These are phyloP conservation scores for Aspergillus felis DNA, from an alignment of 2,329 filamentous ascomycete genomes.

Conservation along the genomic window DNA sequence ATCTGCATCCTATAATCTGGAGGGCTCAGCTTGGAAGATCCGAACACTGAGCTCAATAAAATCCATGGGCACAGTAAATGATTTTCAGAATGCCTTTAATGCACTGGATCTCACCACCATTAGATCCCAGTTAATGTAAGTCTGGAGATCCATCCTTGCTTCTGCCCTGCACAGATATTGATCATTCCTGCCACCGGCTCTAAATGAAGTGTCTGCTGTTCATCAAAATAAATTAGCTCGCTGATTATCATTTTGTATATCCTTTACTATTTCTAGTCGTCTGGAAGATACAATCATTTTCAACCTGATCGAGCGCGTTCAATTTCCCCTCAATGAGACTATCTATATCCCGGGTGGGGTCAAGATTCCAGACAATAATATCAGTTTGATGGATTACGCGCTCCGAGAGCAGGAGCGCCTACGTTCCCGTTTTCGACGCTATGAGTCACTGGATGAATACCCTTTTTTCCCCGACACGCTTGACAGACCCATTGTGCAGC, in stretches of 20 bases:
- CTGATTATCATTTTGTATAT: not conserved
- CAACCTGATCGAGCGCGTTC: slow-evolving; percentile 94
- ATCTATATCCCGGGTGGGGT: slow-evolving; percentile 84
- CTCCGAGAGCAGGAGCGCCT: slow-evolving; percentile 83
- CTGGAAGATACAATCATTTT: slow-evolving; percentile 98
- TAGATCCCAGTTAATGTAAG: slow-evolving; percentile 87
- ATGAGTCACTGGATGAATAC: slow-evolving; percentile 94
- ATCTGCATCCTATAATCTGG: too few species aligned
- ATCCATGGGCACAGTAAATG: slow-evolving; percentile 86
- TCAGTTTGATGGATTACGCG: slow-evolving; percentile 93
- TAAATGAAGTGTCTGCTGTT: not conserved
- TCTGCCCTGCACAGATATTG: slow-evolving; percentile 1
- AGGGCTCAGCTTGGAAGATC: too few species aligned
- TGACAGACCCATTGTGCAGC: slow-evolving; percentile 76
- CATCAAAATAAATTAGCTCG: not conserved
- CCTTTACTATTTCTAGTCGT: slow-evolving; percentile 55
- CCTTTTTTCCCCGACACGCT: slow-evolving; percentile 88
- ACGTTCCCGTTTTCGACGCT: slow-evolving; percentile 89
- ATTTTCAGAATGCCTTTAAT: slow-evolving; percentile 77
- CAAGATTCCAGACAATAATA: slow-evolving; percentile 64
- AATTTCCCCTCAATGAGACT: slow-evolving; percentile 86
- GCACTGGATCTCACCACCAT: slow-evolving; percentile 91
- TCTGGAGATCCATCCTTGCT: slow-evolving; percentile 8
- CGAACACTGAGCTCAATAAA: not conserved
- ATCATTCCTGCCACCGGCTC: not conserved